Conservation (phyloP, 2,329 filamentous ascomycete genomes). For the Penicillium sp. region DNA sequence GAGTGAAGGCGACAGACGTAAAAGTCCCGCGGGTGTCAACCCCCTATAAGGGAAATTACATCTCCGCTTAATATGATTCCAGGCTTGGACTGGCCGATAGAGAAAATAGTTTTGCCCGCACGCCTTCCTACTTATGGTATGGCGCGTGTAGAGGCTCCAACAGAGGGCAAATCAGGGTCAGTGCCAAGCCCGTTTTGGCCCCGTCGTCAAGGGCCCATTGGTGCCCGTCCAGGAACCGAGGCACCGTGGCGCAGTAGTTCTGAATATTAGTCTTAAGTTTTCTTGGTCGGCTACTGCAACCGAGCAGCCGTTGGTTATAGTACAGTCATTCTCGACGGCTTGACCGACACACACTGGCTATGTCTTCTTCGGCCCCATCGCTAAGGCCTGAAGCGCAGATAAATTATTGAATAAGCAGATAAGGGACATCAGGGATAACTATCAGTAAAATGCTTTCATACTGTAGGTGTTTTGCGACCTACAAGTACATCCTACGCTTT, state of each 20-base stretch:
- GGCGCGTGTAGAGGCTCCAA: neutral
- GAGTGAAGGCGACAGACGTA: neutral
- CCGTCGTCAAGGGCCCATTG: neutral
- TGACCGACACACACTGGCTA: too few relatives aligned
- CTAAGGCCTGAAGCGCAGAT: too few relatives aligned
- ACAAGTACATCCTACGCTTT: too few relatives aligned
- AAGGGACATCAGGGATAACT: too few relatives aligned
- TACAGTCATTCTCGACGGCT: too few relatives aligned
- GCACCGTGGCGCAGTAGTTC: neutral
- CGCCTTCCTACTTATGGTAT: neutral
- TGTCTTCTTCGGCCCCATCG: too few relatives aligned
- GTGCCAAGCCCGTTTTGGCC: neutral
- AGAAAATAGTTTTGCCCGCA: neutral
- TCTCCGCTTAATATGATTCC: neutral
- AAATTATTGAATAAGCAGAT: too few relatives aligned
- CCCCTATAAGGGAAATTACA: neutral
- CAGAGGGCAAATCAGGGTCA: neutral
- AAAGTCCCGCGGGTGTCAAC: neutral
- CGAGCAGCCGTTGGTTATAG: neutral
- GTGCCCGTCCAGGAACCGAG: neutral
- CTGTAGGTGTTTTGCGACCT: too few relatives aligned
- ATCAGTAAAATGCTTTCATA: too few relatives aligned
- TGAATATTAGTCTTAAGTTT: neutral
- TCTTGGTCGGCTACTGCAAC: neutral
- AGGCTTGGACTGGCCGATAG: neutral